Conservation (phyloP, 164 flowering plant species). For the Stephania japonica region DNA sequence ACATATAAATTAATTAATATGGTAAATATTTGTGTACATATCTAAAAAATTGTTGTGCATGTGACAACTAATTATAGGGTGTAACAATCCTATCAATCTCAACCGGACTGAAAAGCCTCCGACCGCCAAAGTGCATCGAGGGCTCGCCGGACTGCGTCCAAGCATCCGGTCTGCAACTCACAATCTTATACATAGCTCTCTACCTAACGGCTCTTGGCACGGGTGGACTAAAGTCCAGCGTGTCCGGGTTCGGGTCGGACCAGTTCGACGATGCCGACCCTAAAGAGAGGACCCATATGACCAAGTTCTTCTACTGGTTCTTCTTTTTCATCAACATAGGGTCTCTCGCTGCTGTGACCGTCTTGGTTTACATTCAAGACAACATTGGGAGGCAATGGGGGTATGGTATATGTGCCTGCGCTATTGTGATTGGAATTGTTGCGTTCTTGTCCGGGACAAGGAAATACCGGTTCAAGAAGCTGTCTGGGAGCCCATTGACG, state of each 20-base stretch:
- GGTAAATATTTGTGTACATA: too few species aligned
- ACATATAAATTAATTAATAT: too few species aligned
- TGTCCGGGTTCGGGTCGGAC: slow-evolving; percentile 92
- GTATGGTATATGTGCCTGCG: slow-evolving; percentile 69
- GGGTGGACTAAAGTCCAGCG: slow-evolving; percentile 91
- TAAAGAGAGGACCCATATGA: slow-evolving; percentile 49
- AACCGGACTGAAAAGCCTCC: slow-evolving; percentile 60
- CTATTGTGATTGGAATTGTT: slow-evolving; percentile 41
- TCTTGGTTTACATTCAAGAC: slow-evolving; percentile 85
- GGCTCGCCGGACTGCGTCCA: slow-evolving; percentile 32
- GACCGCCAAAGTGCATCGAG: slow-evolving; percentile 60
- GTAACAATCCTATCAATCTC: slow-evolving; percentile 78
- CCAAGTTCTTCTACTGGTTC: slow-evolving; percentile 86
- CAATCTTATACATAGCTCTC: slow-evolving; percentile 61
- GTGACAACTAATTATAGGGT: slow-evolving; percentile 39
- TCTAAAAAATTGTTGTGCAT: too few species aligned
- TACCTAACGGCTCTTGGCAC: slow-evolving; percentile 91
- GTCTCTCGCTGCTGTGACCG: slow-evolving; percentile 67
- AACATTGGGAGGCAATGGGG: slow-evolving; percentile 81
- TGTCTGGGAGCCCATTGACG: slow-evolving; percentile 80
- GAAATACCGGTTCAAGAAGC: slow-evolving; percentile 80
- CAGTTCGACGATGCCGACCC: slow-evolving; percentile 73
- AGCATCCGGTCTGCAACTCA: slow-evolving; percentile 52
- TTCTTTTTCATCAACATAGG: slow-evolving; percentile 88
- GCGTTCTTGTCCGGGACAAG: slow-evolving; percentile 65